Evolutionary conservation across 139 green algal genomes (phyloP), one percentile per base, ranked within the genome.

Genomic region (Picochlorum sp.): DNA sequence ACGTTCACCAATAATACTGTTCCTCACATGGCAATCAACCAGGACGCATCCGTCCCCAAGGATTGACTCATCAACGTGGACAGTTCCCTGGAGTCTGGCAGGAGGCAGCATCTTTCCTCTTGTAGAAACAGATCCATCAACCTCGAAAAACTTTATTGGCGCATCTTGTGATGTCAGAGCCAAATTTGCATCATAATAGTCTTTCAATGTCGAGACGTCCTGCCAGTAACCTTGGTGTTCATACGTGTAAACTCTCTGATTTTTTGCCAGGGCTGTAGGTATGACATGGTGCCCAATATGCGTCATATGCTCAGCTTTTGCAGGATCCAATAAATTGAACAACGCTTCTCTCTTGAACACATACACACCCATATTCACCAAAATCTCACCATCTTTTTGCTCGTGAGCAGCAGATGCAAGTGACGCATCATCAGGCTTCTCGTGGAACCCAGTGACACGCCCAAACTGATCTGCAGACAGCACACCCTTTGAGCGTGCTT

Each of bases 311-410:
- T 62, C 58, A 70, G 4, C 69, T 45, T 59, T 74, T 60, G 74
- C 77, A 78, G 69, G 81, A 23, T 47, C 67, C 55, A 71, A 62
- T 44, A 77, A 66, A 23, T 56, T 57, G 60, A 78, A 73, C 30
- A 78, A 54, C 21, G 71, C 71, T 64, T 74, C 68, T n/a, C 78
- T 63, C 70, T 79, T 86, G 80, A 88, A 87, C 23, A 90, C 70
- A 67, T 92, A 92, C 74, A 95, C 86, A 34, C 87, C 87, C 87
- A 95, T 95, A 67, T 74, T 84, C 14, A 86, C 87, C 65, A 90
- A 79, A 78, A 73, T 92, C 23, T 26, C 23, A 1, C 60, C 60
- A 15, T 56, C 30, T 2, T 63, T 28, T 9, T 30, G 20, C n/a
- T 59, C n/a, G 18, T 21, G 47, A 54, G 47, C 34, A 41, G n/a